phyloP scores from a whole-genome alignment of 1,284 basidiomycete genomes.

The Rhodotorula glutinis region DNA sequence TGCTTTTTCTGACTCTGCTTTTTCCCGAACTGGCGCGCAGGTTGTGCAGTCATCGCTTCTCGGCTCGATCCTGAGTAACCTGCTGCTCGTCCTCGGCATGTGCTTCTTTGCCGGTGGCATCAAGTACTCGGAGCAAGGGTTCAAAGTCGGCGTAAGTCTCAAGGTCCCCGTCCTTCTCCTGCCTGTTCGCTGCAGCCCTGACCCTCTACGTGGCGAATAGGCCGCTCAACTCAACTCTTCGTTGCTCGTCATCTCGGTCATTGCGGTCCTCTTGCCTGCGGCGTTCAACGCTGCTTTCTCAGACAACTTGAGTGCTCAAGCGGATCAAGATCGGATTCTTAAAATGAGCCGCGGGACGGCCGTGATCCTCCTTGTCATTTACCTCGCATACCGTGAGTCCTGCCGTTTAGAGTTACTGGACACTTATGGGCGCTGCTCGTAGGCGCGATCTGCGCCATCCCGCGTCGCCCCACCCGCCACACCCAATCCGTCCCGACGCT shows the following conservation, averaged over 20 bases:
- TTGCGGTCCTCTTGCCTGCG: constrained; percentile 51
- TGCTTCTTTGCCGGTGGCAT: constrained; percentile 63
- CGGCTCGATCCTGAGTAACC: constrained; percentile 72
- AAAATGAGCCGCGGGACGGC: constrained; percentile 74
- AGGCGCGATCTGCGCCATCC: no score
- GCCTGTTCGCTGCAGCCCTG: constrained; percentile 46
- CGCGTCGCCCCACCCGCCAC: no score
- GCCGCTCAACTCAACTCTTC: constrained; percentile 52
- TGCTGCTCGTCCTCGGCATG: constrained; percentile 52
- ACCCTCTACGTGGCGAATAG: not conserved
- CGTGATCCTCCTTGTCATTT: constrained; percentile 68
- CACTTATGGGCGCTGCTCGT: no score
- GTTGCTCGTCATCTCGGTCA: constrained; percentile 54
- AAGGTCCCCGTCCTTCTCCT: not conserved
- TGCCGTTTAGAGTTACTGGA: no score
- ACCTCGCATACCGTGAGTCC: constrained; percentile 22
- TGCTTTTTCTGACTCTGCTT: no score
- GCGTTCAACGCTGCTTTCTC: constrained; percentile 53
- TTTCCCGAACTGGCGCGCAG: no score
- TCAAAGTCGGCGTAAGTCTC: constrained; percentile 5
- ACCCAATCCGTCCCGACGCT: constrained; percentile 60
- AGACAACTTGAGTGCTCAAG: constrained; percentile 46
- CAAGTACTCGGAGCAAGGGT: constrained; percentile 63
- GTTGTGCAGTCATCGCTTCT: constrained; percentile 55
- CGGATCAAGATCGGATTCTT: constrained; percentile 58